A percentile compares a stretch with the other conserved stretches of the same genome.
phyloP scores from a whole-genome alignment of 306 rosid genomes.

The Arachis hypogaea region DNA sequence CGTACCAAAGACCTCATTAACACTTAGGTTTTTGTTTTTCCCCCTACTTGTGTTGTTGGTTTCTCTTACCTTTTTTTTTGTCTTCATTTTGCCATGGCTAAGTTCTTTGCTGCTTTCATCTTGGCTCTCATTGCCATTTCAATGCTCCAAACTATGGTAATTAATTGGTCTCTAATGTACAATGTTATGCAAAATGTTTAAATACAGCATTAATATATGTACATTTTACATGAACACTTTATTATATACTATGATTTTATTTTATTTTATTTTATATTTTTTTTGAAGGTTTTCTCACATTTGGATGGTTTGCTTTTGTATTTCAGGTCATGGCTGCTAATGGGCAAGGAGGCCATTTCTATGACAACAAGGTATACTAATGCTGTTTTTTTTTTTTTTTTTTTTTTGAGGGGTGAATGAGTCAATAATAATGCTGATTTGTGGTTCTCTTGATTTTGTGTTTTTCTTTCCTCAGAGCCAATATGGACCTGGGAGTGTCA shows the following conservation, averaged over 20 bases:
- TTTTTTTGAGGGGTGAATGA: not conserved
- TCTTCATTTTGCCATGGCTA: conserved; percentile 32
- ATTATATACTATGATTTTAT: no score
- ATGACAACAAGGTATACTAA: conserved; percentile 37
- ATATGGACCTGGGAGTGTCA: conserved; percentile 43
- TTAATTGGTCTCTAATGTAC: conserved; percentile 16
- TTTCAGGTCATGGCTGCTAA: conserved; percentile 45
- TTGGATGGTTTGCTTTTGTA: conserved; percentile 23
- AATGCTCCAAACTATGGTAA: conserved; percentile 45
- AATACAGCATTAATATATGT: no score
- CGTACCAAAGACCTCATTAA: conserved; percentile 6
- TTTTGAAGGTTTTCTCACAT: not conserved
- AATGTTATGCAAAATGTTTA: no score
- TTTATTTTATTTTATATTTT: no score
- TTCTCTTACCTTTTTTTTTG: not conserved
- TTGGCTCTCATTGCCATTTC: conserved; percentile 46
- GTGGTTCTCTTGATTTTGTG: not conserved
- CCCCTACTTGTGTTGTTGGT: not conserved
- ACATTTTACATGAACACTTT: no score
- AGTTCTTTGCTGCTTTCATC: conserved; percentile 41
- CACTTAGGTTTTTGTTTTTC: not conserved
- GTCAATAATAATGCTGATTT: conserved; percentile 3
- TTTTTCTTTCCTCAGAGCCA: conserved; percentile 42
- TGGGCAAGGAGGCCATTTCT: conserved; percentile 21
- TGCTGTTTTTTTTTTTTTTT: not conserved